Percentiles rank a stretch among this genome's conserved stretches.
These are phyloP conservation scores for Paradendryphiella salina DNA, from an alignment of 2,329 filamentous ascomycete species.

Conservation along the genomic window DNA sequence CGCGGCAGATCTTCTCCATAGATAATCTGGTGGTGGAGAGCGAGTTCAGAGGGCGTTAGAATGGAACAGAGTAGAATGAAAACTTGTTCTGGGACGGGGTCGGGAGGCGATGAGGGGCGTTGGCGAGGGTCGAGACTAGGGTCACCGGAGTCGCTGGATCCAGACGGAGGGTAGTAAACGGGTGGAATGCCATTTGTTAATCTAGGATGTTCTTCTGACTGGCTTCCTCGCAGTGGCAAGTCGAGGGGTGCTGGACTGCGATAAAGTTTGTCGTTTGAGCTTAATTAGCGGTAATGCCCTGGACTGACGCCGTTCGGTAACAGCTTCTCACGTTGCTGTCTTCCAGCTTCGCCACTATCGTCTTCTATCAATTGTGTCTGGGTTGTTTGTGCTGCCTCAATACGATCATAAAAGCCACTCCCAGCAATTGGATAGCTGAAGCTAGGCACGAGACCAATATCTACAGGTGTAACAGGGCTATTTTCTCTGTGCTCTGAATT, in stretches of 20 bases:
- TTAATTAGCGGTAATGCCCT: not conserved
- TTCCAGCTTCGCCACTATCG: not conserved
- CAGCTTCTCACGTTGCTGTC: not conserved
- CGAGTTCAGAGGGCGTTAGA: constrained; percentile 19
- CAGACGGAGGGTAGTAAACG: not conserved
- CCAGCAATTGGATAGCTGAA: constrained; percentile 26
- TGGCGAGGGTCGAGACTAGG: not conserved
- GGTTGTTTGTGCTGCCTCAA: not conserved
- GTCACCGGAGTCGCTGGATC: not conserved
- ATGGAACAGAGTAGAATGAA: constrained; percentile 13
- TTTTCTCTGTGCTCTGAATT: not conserved
- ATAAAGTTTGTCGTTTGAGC: constrained; percentile 1
- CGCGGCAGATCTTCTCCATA: not conserved
- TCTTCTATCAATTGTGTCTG: not conserved
- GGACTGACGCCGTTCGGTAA: not conserved
- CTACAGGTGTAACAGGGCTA: not conserved
- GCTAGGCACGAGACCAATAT: constrained; percentile 27
- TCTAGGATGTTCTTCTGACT: not conserved
- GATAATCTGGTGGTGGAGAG: constrained; percentile 9
- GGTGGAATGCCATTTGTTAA: constrained; percentile 1
- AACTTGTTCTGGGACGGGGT: constrained; percentile 3
- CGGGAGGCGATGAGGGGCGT: not conserved
- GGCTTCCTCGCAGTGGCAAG: constrained; percentile 1
- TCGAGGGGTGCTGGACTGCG: not conserved
- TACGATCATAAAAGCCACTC: constrained; percentile 18